These are phyloP conservation scores for Huntiella omanensis DNA, from an alignment of 2,329 filamentous ascomycete species.

Conservation along the genomic window DNA sequence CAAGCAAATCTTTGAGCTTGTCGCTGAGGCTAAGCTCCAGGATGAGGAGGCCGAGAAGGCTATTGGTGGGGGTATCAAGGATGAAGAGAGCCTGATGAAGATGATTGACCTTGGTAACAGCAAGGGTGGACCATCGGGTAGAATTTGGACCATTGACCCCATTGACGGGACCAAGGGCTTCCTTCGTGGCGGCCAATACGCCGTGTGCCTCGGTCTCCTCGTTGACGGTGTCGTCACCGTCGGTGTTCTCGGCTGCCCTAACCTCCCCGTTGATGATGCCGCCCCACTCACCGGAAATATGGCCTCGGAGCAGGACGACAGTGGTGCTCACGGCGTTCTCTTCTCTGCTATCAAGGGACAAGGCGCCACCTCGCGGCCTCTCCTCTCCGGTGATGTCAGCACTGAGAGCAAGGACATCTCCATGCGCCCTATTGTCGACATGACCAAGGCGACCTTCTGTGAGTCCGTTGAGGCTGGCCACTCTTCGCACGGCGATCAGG, in stretches of 20 bases:
- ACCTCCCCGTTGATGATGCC: conserved; percentile 69
- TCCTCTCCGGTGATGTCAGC: conserved; percentile 37
- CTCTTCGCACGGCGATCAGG: conserved; percentile 71
- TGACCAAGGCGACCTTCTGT: conserved; percentile 76
- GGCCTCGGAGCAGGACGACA: conserved; percentile 50
- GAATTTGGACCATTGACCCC: conserved; percentile 92
- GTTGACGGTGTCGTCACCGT: conserved; percentile 88
- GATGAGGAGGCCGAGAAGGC: conserved; percentile 38
- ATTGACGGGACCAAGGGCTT: conserved; percentile 98
- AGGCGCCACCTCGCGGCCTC: conserved; percentile 62
- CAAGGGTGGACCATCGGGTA: conserved; percentile 50
- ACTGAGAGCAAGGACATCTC: conserved; percentile 42
- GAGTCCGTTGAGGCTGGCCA: conserved; percentile 91
- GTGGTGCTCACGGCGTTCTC: conserved; percentile 59
- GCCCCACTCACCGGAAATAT: conserved; percentile 40
- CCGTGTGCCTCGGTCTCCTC: conserved; percentile 80
- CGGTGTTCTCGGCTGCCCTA: conserved; percentile 87
- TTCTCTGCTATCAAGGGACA: conserved; percentile 67
- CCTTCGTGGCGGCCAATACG: conserved; percentile 88
- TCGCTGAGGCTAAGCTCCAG: conserved; percentile 44
- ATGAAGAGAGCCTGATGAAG: conserved; percentile 46
- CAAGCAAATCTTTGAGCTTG: conserved; percentile 60
- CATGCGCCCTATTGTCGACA: conserved; percentile 45
- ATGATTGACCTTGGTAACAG: conserved; percentile 51
- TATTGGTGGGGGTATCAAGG: conserved; percentile 50